Base-by-base conservation (phyloP, 345 rosid species). In the Crucihimalaya himalaica region DNA sequence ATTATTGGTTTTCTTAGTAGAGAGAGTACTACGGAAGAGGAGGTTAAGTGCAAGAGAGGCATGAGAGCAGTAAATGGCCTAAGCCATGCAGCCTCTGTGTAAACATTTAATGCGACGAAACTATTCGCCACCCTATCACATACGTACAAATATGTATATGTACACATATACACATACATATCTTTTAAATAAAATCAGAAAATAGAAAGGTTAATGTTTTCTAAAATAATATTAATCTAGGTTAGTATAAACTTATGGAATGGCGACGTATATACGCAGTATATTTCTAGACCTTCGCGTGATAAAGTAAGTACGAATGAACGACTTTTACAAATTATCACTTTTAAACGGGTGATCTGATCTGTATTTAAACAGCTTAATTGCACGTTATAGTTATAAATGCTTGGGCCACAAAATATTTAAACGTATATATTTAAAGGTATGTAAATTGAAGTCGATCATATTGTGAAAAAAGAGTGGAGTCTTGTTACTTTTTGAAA, bases 11-110 rank as follows among this genome's bases (percentile, higher is more conserved):
- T 1, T 10, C 9, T 6, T 59, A 58, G 56, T 27, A 58, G 65
- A 40, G 45, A 37, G 77, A 54, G 77, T 63, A 54, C 35, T 34
- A 72, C 52, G 21, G 69, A 29, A 48, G 66, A 47, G 61, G 75
- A 76, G 80, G 72, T 70, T 64, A 71, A 57, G 63, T 77, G 76
- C 80, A 48, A 77, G 80, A 71, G 80, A 71, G 80, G 80, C 80
- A 77, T 71, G 80, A 64, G 77, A 71, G 56, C 55, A 77, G 76
- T 77, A 77, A 77, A 77, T 71, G 72, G 76, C 25, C 68, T 71
- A 57, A 45, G 50, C 56, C 80, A 77, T 77, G 80, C 80, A 77
- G 72, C 72, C 76, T 77, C 76, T 77, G 76, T 77, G 80, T 66
- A 12, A 13, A 5, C 68, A 77, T 77, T 77, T 42, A 77, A 29